phyloP scores from a whole-genome alignment of 2,329 filamentous ascomycete genomes.

The Verticillium zaregamsianum region DNA sequence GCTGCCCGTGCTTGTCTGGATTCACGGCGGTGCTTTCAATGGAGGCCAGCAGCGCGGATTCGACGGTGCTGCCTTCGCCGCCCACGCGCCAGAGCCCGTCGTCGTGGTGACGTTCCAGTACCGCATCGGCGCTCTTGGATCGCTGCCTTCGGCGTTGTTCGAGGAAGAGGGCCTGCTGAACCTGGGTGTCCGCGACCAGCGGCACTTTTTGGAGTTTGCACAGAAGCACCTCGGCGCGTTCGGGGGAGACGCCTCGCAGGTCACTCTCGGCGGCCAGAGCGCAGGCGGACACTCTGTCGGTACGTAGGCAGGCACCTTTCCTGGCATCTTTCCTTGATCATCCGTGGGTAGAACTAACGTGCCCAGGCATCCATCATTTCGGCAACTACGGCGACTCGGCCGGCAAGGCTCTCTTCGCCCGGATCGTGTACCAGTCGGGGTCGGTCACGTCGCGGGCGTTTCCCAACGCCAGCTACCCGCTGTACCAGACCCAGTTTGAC shows the following conservation, averaged over 20 bases:
- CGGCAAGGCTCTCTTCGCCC: constrained; percentile 25
- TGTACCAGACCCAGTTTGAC: constrained; percentile 27
- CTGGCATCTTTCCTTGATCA: constrained; percentile 14
- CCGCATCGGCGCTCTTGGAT: constrained; percentile 26
- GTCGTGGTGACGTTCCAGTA: constrained; percentile 23
- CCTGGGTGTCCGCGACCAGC: constrained; percentile 49
- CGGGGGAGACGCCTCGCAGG: constrained; percentile 45
- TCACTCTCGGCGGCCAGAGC: constrained; percentile 52
- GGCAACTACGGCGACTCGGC: constrained; percentile 29
- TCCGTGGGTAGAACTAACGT: constrained; percentile 12
- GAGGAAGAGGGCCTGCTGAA: constrained; percentile 39
- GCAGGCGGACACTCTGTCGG: constrained; percentile 41
- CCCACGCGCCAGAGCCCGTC: constrained; percentile 17
- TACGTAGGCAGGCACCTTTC: constrained; percentile 29
- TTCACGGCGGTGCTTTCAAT: constrained; percentile 8
- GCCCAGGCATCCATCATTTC: constrained; percentile 27
- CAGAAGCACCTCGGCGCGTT: constrained; percentile 47
- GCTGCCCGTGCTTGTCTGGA: constrained; percentile 14
- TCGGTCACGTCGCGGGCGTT: constrained; percentile 31
- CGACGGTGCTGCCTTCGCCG: constrained; percentile 18
- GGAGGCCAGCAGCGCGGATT: neutral
- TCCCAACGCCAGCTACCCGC: constrained; percentile 26
- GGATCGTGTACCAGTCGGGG: constrained; percentile 30
- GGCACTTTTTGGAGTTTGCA: constrained; percentile 48
- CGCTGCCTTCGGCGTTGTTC: constrained; percentile 36